These are phyloP conservation scores for Secale cereale DNA, from an alignment of 176 grass and related monocot species.

Conservation along the genomic window DNA sequence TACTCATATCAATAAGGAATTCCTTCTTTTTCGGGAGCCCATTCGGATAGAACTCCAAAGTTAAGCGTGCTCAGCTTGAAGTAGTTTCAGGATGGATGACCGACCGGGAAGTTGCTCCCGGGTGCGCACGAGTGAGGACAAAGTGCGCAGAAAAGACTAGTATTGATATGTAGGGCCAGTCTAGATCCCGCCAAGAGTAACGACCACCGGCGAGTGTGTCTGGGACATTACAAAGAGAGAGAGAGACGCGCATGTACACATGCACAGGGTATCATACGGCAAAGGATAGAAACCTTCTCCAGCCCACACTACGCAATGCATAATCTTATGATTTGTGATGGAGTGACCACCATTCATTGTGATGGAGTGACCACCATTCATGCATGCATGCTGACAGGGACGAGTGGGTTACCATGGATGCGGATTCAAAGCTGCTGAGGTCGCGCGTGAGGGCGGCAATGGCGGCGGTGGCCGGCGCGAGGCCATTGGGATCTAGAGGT, in stretches of 20 bases:
- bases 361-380: neutral
- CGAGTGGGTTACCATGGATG: conserved; percentile 27
- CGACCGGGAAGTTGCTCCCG: too few relatives aligned
- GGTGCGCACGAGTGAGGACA: too few relatives aligned
- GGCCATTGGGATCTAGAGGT: conserved; percentile 14
- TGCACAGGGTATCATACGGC: neutral
- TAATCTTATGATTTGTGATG: neutral
- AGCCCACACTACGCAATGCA: neutral
- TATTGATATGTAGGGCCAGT: too few relatives aligned
- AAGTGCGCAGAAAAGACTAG: too few relatives aligned
- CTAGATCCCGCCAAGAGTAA: too few relatives aligned
- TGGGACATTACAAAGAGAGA: too few relatives aligned
- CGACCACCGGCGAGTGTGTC: too few relatives aligned
- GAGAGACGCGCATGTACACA: neutral
- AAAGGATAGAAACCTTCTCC: neutral
- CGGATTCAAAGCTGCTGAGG: conserved; percentile 19
- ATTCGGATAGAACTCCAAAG: too few relatives aligned
- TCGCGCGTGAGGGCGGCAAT: conserved; percentile 17
- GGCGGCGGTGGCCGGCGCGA: neutral
- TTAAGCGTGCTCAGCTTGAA: too few relatives aligned
- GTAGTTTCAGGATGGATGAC: too few relatives aligned
- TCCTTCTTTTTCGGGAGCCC: too few relatives aligned
- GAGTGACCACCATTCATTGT: neutral
- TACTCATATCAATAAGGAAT: too few relatives aligned
- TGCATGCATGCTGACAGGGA: neutral